Evolutionary conservation across 1,139 yeast species (phyloP), one percentile per base, ranked within the genome.

Genomic region (Suhomyces terraborum): DNA sequence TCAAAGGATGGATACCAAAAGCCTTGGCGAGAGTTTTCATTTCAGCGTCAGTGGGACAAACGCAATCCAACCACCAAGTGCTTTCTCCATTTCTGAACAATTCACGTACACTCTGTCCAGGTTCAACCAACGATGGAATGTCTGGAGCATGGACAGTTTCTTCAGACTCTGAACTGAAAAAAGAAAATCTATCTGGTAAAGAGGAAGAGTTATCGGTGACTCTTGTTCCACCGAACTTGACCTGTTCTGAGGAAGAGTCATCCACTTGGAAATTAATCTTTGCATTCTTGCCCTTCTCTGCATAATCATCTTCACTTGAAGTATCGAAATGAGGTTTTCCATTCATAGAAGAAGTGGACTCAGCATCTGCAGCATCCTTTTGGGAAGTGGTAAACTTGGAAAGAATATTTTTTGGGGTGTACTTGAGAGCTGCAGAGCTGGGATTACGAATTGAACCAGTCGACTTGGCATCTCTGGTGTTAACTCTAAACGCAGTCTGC

Each of bases 131-230:
- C 1, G 93, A 79, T 3, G 94, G 85, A 31, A 91, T 72, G 56
- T 88, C 96, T 1, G 95, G 84, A 1, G 96, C 86, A 64, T 91
- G 97, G 13, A 87, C 75, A 0, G 98, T 93, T 55, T 85, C 95
- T 45, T 88, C 96, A 8, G 82, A 69, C 43, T 84, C 88, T 0
- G 94, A 79, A 31, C 83, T 80, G 61, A 88, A 91, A 59, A 88
- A 88, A 25, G 94, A 80, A 62, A 86, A 91, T 43, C 98, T 68
- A 52, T 86, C 91, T 34, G 47, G 63, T 53, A 45, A 47, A 9
- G 48, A 54, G 18, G 50, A 50, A 6, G 41, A 16, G 24, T 59
- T 67, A 37, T 61, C 65, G 19, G 49, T 49, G 38, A 64, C 55
- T 36, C 60, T 56, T 6, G 72, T 61, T 2, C 66, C 66, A 2